Evolutionary conservation across 768 basidiomycete genomes (phyloP).

Genomic region (Rhodocollybia butyracea): DNA sequence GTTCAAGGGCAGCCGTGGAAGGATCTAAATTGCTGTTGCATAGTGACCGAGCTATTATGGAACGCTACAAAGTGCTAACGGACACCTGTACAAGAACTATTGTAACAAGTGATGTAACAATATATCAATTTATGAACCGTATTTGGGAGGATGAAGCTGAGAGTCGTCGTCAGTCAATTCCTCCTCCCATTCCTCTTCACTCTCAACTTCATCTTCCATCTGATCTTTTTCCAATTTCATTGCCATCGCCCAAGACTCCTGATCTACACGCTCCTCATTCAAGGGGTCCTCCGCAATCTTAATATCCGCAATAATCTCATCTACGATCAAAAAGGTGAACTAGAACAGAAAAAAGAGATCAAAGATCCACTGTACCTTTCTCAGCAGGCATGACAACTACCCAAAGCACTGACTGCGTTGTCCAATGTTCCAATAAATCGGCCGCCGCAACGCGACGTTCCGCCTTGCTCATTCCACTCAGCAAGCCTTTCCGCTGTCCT

Average conservation of each 20-base stretch:
- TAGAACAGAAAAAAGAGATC: background rate
- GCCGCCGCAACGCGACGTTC: slow-evolving; percentile 15
- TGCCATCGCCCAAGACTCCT: background rate
- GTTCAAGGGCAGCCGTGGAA: no score
- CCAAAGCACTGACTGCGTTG: slow-evolving; percentile 17
- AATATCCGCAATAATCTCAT: slow-evolving; percentile 18
- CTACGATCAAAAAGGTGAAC: slow-evolving; percentile 2
- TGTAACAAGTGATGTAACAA: no score
- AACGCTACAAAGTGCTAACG: no score
- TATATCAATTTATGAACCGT: no score
- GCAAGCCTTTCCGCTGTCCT: background rate
- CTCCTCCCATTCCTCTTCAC: slow-evolving; percentile 5
- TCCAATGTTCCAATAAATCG: slow-evolving; percentile 19
- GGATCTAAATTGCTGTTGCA: no score
- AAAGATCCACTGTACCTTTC: slow-evolving; percentile 10
- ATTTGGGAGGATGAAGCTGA: background rate
- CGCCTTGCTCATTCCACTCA: slow-evolving; percentile 3
- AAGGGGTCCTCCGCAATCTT: slow-evolving; percentile 15
- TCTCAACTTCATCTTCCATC: slow-evolving; percentile 1
- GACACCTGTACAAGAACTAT: no score
- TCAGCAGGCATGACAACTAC: slow-evolving; percentile 20
- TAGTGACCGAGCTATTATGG: no score
- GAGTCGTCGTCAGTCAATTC: background rate
- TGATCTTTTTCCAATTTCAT: slow-evolving; percentile 7
- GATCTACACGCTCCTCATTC: slow-evolving; percentile 8